These are phyloP conservation scores for Trichoderma endophyticum DNA, from an alignment of 2,329 filamentous ascomycete genomes.

Conservation along the genomic window DNA sequence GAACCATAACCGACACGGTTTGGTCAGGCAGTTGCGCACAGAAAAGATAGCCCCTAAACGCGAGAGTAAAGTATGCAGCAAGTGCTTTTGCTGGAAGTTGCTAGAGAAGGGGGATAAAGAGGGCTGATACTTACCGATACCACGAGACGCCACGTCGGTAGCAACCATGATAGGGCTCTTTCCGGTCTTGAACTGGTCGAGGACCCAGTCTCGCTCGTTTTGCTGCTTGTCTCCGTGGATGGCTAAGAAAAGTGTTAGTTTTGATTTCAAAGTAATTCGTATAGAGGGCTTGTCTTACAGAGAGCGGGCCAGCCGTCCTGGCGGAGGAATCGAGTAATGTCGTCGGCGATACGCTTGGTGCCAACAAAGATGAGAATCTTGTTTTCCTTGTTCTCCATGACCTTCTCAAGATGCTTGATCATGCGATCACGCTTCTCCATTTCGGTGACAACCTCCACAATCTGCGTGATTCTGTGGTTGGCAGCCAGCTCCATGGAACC, in stretches of 20 bases:
- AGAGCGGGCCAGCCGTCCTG: constrained; percentile 97
- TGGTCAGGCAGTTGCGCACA: constrained; percentile 91
- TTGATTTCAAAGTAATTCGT: too few relatives aligned
- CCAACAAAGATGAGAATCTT: constrained; percentile 95
- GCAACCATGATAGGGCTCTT: constrained; percentile 99
- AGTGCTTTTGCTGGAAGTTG: constrained; percentile 56
- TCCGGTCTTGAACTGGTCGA: constrained; percentile 99
- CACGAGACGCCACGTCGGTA: constrained; percentile 98
- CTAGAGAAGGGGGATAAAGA: constrained; percentile 42
- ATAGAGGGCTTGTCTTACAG: constrained; percentile 57
- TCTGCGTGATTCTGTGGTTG: constrained; percentile 96
- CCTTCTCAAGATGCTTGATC: constrained; percentile 95
- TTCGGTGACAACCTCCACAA: constrained; percentile 93
- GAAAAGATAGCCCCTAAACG: constrained; percentile 82
- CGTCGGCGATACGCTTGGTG: constrained; percentile 93
- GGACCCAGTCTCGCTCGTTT: constrained; percentile 98
- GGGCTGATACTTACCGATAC: constrained; percentile 92
- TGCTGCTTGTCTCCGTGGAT: constrained; percentile 99
- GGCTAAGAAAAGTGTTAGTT: constrained; percentile 50
- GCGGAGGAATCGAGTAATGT: constrained; percentile 94
- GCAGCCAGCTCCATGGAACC: constrained; percentile 93
- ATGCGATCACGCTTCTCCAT: constrained; percentile 97
- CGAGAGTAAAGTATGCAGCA: constrained; percentile 83
- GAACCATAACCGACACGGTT: constrained; percentile 78
- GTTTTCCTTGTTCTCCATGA: constrained; percentile 95